Conservation (phyloP, 306 rosid species). For the Sicyos baderoa region DNA sequence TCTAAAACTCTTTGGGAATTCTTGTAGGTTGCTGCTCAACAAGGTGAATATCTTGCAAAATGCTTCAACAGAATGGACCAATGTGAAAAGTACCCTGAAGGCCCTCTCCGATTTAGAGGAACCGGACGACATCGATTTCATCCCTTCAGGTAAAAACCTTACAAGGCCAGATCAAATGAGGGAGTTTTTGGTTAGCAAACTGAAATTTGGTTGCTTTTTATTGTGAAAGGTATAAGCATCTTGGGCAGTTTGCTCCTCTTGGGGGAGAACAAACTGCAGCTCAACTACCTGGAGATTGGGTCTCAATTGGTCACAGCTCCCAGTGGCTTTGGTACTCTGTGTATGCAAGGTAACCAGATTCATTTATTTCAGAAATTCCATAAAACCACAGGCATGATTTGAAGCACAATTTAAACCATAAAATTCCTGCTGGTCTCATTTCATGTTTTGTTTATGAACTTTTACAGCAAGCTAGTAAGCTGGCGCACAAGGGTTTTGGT, state of each 20-base stretch:
- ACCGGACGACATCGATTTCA: slow-evolving; percentile 59
- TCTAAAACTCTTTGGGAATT: not conserved
- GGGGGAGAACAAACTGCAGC: slow-evolving; percentile 90
- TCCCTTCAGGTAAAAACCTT: slow-evolving; percentile 44
- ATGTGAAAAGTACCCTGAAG: slow-evolving; percentile 49
- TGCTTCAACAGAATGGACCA: slow-evolving; percentile 41
- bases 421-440: not conserved
- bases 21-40: slow-evolving; percentile 77
- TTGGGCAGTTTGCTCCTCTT: slow-evolving; percentile 83
- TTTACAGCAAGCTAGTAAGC: slow-evolving; percentile 72
- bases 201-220: slow-evolving; percentile 6
- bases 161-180: not conserved
- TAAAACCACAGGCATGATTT: not conserved
- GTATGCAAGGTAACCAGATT: slow-evolving; percentile 47
- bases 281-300: slow-evolving; percentile 84
- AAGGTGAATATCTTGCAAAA: slow-evolving; percentile 61
- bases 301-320: slow-evolving; percentile 60
- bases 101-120: slow-evolving; percentile 59
- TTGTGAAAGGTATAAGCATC: slow-evolving; percentile 57
- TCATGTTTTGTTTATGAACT: slow-evolving; percentile 13
- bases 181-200: not conserved
- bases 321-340: slow-evolving; percentile 90
- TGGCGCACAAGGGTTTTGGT: slow-evolving; percentile 78
- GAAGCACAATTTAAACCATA: not conserved
- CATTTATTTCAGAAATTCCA: not conserved